Evolutionary conservation across 1,284 basidiomycete species (phyloP).

Genomic region (Trametes polyzona): DNA sequence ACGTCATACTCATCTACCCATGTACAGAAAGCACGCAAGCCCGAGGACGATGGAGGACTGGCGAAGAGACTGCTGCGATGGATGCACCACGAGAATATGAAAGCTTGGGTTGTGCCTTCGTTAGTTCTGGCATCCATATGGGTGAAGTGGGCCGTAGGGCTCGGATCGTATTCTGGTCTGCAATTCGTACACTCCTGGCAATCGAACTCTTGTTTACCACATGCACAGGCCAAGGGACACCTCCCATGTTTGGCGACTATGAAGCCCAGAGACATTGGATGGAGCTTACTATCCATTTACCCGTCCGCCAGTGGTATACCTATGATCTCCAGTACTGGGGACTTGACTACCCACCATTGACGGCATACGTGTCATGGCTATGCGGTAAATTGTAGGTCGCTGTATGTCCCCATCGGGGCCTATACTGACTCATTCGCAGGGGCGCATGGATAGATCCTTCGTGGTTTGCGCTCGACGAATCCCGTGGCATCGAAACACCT

Average conservation of each 20-base stretch:
- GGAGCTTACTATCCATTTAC: conserved; percentile 83
- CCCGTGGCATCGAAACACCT: conserved; percentile 77
- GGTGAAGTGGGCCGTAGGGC: conserved; percentile 69
- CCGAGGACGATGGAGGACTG: conserved; percentile 48
- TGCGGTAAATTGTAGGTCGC: conserved; percentile 60
- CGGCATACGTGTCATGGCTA: conserved; percentile 85
- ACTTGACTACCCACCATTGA: conserved; percentile 90
- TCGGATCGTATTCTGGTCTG: conserved; percentile 85
- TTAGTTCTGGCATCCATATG: conserved; percentile 55
- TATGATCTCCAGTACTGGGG: conserved; percentile 93
- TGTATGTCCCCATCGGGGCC: neutral
- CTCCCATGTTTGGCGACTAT: conserved; percentile 90
- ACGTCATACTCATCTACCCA: conserved; percentile 22
- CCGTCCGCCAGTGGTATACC: conserved; percentile 79
- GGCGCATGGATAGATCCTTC: conserved; percentile 68
- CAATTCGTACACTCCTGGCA: conserved; percentile 20
- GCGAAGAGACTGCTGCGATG: conserved; percentile 70
- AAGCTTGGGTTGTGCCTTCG: conserved; percentile 57
- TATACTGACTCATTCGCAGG: conserved; percentile 41
- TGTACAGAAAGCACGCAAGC: conserved; percentile 21
- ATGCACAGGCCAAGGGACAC: conserved; percentile 60
- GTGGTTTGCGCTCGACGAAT: conserved; percentile 77
- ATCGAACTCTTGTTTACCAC: conserved; percentile 7
- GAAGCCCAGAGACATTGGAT: conserved; percentile 97
- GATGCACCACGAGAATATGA: conserved; percentile 75